These are phyloP conservation scores for Stipa capillata DNA, from an alignment of 176 grass and related monocot species.

Conservation along the genomic window DNA sequence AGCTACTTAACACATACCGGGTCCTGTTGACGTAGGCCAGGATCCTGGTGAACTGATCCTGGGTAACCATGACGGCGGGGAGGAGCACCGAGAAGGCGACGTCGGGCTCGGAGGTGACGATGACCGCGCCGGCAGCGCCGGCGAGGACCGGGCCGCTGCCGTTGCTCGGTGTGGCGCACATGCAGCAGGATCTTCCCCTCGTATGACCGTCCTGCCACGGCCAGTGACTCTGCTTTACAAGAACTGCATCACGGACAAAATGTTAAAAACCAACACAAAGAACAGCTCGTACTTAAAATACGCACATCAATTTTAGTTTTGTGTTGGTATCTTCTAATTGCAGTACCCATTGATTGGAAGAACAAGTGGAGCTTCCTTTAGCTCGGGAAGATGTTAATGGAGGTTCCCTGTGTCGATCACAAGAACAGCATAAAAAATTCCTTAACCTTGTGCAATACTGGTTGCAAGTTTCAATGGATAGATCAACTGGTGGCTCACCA, in stretches of 20 bases:
- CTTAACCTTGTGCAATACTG: not conserved
- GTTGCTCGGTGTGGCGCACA: not conserved
- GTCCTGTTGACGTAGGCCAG: not conserved
- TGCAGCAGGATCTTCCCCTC: constrained; percentile 1
- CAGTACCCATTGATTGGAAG: not conserved
- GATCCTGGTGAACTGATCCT: not conserved
- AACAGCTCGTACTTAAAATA: no score
- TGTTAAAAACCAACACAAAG: no score
- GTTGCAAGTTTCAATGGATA: no score
- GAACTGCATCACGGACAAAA: not conserved
- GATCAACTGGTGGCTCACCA: no score
- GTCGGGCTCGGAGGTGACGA: not conserved
- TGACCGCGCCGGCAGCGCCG: not conserved
- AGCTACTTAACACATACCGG: not conserved
- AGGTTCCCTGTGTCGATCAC: not conserved
- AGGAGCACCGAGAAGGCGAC: not conserved
- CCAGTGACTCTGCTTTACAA: not conserved
- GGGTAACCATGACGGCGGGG: not conserved
- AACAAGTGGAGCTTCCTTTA: not conserved
- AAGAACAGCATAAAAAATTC: no score
- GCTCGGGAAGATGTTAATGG: not conserved
- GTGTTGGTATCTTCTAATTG: not conserved
- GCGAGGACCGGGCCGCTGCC: not conserved
- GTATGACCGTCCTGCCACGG: not conserved
- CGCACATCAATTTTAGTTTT: no score